phyloP scores from a whole-genome alignment of 2,329 filamentous ascomycete species.

The Endocalyx cinctus region DNA sequence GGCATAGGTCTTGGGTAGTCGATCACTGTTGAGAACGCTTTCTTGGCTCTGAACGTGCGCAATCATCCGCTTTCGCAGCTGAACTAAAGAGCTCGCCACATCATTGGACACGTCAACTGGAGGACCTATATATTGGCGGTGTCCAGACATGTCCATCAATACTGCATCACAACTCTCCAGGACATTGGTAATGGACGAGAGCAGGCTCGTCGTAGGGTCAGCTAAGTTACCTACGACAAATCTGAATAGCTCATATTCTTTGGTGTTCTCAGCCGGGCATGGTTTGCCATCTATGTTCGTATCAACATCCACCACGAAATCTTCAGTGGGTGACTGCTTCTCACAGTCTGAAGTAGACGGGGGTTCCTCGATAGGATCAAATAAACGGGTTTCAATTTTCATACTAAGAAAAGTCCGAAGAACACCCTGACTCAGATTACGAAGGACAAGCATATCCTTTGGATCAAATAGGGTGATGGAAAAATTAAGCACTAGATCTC shows the following conservation, averaged over 20 bases:
- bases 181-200: slow-evolving; percentile 40
- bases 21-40: slow-evolving; percentile 39
- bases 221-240: slow-evolving; percentile 32
- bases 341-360: slow-evolving; percentile 3
- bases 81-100: slow-evolving; percentile 32
- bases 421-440: slow-evolving; percentile 52
- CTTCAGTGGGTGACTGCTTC: slow-evolving; percentile 10
- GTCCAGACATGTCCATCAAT: slow-evolving; percentile 49
- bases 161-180: slow-evolving; percentile 45
- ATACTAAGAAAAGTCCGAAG: slow-evolving; percentile 50
- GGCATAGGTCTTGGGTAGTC: slow-evolving; percentile 40
- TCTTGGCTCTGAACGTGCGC: slow-evolving; percentile 45
- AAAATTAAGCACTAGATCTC: slow-evolving; percentile 54
- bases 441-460: slow-evolving; percentile 42
- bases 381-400: slow-evolving; percentile 43
- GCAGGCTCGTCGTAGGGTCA: slow-evolving; percentile 40
- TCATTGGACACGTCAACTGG: slow-evolving; percentile 36
- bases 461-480: slow-evolving; percentile 50
- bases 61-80: slow-evolving; percentile 38
- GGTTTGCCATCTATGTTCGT: slow-evolving; percentile 4
- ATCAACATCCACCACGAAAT: slow-evolving; percentile 33
- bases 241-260: slow-evolving; percentile 18
- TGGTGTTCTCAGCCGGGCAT: slow-evolving; percentile 15
- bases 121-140: slow-evolving; percentile 43
- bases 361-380: slow-evolving; percentile 27